Conservation (phyloP, 2,329 filamentous ascomycete species). For the Fusarium keratoplasticum region DNA sequence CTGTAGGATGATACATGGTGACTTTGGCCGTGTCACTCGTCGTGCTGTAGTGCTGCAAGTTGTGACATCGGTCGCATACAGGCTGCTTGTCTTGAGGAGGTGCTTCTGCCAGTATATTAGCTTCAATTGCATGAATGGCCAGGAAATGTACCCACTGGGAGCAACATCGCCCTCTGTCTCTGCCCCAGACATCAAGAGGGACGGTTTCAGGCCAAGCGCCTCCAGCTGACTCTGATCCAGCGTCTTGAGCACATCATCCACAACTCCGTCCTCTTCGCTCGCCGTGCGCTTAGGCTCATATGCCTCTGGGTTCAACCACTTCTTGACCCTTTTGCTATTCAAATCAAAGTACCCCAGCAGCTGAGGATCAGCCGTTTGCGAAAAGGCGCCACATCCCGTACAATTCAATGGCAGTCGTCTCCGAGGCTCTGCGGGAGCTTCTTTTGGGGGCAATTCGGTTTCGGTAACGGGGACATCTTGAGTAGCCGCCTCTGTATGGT, state of each 20-base stretch:
- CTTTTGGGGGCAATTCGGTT: background rate
- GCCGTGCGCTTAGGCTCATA: constrained; percentile 27
- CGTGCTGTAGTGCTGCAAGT: constrained; percentile 79
- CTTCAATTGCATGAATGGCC: background rate
- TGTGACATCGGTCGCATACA: constrained; percentile 89
- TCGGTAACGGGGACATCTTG: background rate
- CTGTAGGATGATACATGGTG: constrained; percentile 82
- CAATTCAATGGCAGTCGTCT: constrained; percentile 67
- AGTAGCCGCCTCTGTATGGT: constrained; percentile 42
- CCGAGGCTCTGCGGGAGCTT: background rate
- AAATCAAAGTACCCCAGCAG: constrained; percentile 69
- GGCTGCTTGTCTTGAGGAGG: constrained; percentile 57
- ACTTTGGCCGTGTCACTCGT: constrained; percentile 59
- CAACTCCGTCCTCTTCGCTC: constrained; percentile 58
- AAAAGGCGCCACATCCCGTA: constrained; percentile 73
- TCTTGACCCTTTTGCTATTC: constrained; percentile 62
- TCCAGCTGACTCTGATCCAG: constrained; percentile 57
- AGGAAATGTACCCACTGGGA: constrained; percentile 25
- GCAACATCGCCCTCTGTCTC: constrained; percentile 33
- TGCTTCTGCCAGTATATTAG: constrained; percentile 32
- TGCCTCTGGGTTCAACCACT: constrained; percentile 53
- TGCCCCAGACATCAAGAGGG: constrained; percentile 50
- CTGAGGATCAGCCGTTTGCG: constrained; percentile 64
- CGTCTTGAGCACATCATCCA: constrained; percentile 57
- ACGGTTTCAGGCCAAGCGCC: constrained; percentile 59